These are phyloP conservation scores for Rhodamnia rubescens DNA, from an alignment of 345 rosid genomes.

Conservation along the genomic window DNA sequence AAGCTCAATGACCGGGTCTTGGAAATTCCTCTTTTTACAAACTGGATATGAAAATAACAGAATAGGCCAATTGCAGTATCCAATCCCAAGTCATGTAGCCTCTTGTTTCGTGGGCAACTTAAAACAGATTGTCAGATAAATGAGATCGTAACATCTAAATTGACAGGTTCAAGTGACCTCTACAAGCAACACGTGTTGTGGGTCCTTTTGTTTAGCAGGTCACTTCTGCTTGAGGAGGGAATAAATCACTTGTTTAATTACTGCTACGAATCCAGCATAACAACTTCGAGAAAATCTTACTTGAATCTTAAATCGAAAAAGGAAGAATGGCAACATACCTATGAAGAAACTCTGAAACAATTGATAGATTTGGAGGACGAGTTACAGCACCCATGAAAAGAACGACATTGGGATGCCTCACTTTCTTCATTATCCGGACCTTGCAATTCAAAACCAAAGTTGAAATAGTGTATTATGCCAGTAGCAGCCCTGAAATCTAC, in stretches of 20 bases:
- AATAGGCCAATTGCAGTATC: not conserved
- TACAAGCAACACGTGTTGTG: not conserved
- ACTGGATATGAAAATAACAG: not conserved
- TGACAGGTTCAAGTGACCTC: not conserved
- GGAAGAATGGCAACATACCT: conserved; percentile 26
- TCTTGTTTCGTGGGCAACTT: not conserved
- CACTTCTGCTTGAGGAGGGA: not conserved
- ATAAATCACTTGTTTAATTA: not conserved
- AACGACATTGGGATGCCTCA: conserved; percentile 94
- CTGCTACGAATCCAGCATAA: not conserved
- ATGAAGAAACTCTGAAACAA: conserved; percentile 87
- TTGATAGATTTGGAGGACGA: conserved; percentile 87
- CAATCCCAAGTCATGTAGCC: not conserved
- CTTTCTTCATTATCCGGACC: conserved; percentile 76
- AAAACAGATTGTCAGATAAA: not conserved
- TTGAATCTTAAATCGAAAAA: not conserved
- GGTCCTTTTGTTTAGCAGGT: not conserved
- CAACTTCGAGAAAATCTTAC: not conserved
- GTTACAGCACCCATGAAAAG: conserved; percentile 99
- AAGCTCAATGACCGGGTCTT: not conserved
- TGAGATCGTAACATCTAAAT: not conserved
- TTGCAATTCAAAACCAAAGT: conserved; percentile 3
- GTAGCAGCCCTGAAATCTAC: not conserved
- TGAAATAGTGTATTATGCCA: not conserved
- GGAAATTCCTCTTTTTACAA: not conserved